Evolutionary conservation across 345 rosid species (phyloP), one percentile per base, ranked within the genome.

Genomic region (Corymbia maculata): DNA sequence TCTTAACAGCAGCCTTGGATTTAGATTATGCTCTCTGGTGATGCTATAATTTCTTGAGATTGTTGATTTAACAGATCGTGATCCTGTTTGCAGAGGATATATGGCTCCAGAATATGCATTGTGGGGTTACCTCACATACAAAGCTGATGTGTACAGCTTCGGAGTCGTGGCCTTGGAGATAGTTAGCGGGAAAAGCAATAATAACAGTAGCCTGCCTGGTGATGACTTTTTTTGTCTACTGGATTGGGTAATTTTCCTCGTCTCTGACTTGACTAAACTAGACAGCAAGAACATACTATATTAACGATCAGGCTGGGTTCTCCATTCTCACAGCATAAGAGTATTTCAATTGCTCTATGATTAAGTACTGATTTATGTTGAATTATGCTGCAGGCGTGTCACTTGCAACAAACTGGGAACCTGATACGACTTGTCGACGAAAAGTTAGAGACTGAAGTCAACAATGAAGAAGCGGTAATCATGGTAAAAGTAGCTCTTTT

Each of bases 31-130:
- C 79, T 30, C 50, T 57, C 79, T 30, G 79, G 42, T 7, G 79
- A 66, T 15, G 79, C 44, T 68, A 68, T 32, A 22, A 24, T 51
- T 32, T 26, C 32, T 49, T 21, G 6, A 53, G n/a, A 21, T 61
- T 28, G 61, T 79, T 42, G 22, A 59, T 88, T 53, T 88, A 52
- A 45, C 26, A 1, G 80, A 70, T 70, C 3, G 7, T 42, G 80
- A 36, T 70, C 4, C 36, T 36, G 80, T 87, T 36, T 91, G 85
- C 90, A 92, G 93, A 47, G 94, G 93, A 87, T 92, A 91, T 42
- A 91, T 92, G 93, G 94, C 93, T 66, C 93, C 94, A 15, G 94
- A 92, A 88, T 92, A 92, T 87, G 94, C 93, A 28, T 85, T 90
- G 84, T 91, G 92, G 90, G 93, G 93, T 59, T 88, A 92, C 59